These are phyloP conservation scores for Ramalina intermedia DNA, from an alignment of 495 filamentous ascomycete genomes.

Conservation along the genomic window DNA sequence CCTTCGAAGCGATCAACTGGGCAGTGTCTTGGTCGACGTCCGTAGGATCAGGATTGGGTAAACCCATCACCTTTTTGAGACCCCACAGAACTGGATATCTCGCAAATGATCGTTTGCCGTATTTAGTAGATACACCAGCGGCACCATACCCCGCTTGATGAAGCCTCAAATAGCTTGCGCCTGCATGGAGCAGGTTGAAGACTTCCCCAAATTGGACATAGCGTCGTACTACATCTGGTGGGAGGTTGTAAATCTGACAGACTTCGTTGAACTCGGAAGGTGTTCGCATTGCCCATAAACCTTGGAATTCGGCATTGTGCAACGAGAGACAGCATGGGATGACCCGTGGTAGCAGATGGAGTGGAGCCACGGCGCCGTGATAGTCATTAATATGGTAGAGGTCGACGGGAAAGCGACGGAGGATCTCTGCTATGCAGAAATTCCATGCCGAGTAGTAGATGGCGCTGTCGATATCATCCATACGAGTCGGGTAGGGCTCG, in stretches of 20 bases:
- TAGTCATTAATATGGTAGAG: conserved; percentile 76
- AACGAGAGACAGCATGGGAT: conserved; percentile 46
- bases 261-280: conserved; percentile 47
- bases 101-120: conserved; percentile 59
- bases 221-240: conserved; percentile 28
- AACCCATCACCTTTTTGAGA: conserved; percentile 50
- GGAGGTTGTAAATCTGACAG: conserved; percentile 54
- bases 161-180: conserved; percentile 56
- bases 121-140: conserved; percentile 61
- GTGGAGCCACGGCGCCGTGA: conserved; percentile 56
- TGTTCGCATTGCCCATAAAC: conserved; percentile 52
- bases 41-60: conserved; percentile 64
- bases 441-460: conserved; percentile 55
- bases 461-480: conserved; percentile 39
- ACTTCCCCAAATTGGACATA: conserved; percentile 60
- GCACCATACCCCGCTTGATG: conserved; percentile 65
- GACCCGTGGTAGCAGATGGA: conserved; percentile 53
- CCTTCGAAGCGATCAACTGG: conserved; percentile 34
- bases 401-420: conserved; percentile 46
- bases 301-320: conserved; percentile 59
- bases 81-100: conserved; percentile 72
- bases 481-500: conserved; percentile 33
- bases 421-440: conserved; percentile 42
- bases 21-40: conserved; percentile 57
- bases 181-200: conserved; percentile 61